phyloP scores from a whole-genome alignment of 2,329 filamentous ascomycete species.

The Aspergillus pseudoviridinutans region DNA sequence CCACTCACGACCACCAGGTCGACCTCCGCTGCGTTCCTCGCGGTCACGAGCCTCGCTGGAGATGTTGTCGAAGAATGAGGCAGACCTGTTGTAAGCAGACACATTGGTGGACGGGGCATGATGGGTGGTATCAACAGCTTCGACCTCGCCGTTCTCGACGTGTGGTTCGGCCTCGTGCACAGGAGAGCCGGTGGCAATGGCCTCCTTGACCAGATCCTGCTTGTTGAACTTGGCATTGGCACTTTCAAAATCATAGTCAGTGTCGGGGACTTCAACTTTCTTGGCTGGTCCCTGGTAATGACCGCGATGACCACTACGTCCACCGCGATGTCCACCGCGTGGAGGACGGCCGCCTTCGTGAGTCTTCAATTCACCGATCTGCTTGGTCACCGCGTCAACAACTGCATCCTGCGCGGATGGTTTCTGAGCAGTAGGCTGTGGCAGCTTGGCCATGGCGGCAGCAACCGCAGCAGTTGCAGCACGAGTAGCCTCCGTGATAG shows the following conservation, averaged over 20 bases:
- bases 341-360: constrained; percentile 34
- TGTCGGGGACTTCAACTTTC: constrained; percentile 83
- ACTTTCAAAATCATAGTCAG: constrained; percentile 87
- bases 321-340: constrained; percentile 44
- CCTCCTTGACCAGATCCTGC: constrained; percentile 82
- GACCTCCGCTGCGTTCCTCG: constrained; percentile 62
- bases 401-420: constrained; percentile 31
- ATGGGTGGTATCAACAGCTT: constrained; percentile 35
- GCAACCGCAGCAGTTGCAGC: constrained; percentile 50
- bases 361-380: constrained; percentile 45
- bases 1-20: constrained; percentile 79
- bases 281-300: constrained; percentile 45
- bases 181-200: constrained; percentile 72
- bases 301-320: constrained; percentile 44
- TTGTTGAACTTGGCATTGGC: constrained; percentile 89
- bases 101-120: constrained; percentile 31
- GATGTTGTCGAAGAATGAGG: constrained; percentile 97
- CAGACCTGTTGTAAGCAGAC: constrained; percentile 75
- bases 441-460: constrained; percentile 49
- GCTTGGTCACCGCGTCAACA: constrained; percentile 43
- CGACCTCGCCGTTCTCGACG: constrained; percentile 38
- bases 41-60: constrained; percentile 90
- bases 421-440: constrained; percentile 35
- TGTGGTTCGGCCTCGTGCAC: constrained; percentile 51
- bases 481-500: constrained; percentile 45